These are phyloP conservation scores for Candida succiphila DNA, from an alignment of 805 yeast genomes.

Conservation along the genomic window DNA sequence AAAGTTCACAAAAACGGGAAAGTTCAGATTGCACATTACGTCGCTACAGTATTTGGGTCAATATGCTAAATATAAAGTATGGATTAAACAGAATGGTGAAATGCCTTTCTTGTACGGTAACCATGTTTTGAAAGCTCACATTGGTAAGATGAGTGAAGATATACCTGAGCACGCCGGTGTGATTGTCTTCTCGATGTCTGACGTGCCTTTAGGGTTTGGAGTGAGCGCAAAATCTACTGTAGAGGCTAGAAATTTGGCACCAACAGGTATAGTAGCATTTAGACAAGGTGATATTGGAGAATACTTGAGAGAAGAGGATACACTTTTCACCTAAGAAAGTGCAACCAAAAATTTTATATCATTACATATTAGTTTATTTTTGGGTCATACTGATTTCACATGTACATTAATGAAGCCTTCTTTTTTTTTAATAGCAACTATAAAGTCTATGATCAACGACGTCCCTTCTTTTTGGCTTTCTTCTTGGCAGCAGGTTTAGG, in stretches of 20 bases:
- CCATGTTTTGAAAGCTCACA: conserved; percentile 91
- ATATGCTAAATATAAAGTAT: conserved; percentile 84
- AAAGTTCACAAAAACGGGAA: conserved; percentile 95
- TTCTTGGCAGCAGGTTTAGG: conserved; percentile 4
- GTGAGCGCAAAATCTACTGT: conserved; percentile 86
- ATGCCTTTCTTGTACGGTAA: conserved; percentile 98
- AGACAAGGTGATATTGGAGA: conserved; percentile 98
- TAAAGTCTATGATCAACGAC: background rate
- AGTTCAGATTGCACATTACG: conserved; percentile 92
- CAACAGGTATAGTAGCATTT: conserved; percentile 90
- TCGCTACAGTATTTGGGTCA: conserved; percentile 73
- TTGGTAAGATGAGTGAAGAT: conserved; percentile 95
- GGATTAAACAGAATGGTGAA: conserved; percentile 97
- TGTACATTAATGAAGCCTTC: too few relatives aligned
- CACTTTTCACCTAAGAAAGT: conserved; percentile 52
- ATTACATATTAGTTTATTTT: background rate
- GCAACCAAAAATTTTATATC: background rate
- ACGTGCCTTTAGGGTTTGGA: conserved; percentile 91
- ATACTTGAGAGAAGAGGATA: conserved; percentile 95
- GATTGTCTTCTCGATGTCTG: conserved; percentile 82
- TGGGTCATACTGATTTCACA: too few relatives aligned
- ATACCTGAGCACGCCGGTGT: conserved; percentile 98
- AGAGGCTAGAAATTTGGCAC: conserved; percentile 81
- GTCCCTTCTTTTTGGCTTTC: conserved; percentile 17
- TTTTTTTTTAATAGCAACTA: too few relatives aligned